These are phyloP conservation scores for Lophiotrema nucula DNA, from an alignment of 495 filamentous ascomycete species.

Conservation along the genomic window DNA sequence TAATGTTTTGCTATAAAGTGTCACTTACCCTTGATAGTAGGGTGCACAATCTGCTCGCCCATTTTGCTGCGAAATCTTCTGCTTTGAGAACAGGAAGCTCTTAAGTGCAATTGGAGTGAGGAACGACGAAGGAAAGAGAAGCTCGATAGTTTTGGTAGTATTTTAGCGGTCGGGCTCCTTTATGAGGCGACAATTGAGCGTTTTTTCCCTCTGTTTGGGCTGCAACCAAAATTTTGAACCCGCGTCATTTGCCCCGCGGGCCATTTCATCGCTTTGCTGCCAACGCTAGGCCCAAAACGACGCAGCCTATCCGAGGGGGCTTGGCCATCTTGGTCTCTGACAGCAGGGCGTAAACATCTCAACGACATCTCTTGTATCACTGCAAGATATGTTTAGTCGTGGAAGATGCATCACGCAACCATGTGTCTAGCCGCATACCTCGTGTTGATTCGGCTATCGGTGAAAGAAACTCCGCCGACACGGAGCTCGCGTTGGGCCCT, in stretches of 20 bases:
- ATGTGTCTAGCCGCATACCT: too few species aligned
- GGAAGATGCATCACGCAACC: too few species aligned
- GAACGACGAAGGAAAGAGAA: not conserved
- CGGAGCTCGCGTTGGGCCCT: not conserved
- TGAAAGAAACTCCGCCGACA: not conserved
- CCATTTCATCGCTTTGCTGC: not conserved
- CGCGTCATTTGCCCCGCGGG: constrained; percentile 18
- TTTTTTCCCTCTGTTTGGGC: constrained; percentile 11
- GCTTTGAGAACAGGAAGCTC: not conserved
- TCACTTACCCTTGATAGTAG: constrained; percentile 61
- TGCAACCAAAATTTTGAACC: not conserved
- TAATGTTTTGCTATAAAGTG: too few species aligned
- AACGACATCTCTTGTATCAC: too few species aligned
- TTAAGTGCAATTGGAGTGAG: not conserved
- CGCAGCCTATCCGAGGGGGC: not conserved
- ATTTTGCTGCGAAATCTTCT: constrained; percentile 26
- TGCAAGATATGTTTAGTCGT: too few species aligned
- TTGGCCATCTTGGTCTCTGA: too few species aligned
- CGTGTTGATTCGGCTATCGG: not conserved
- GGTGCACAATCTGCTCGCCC: constrained; percentile 53
- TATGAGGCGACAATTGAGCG: not conserved
- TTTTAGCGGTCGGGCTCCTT: constrained; percentile 6
- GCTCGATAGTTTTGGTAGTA: not conserved
- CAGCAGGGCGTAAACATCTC: too few species aligned
- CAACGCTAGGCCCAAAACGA: constrained; percentile 6